These are phyloP conservation scores for Fimicolochytrium jonesii DNA, from an alignment of 192 early-diverging fungal genomes.

Conservation along the genomic window DNA sequence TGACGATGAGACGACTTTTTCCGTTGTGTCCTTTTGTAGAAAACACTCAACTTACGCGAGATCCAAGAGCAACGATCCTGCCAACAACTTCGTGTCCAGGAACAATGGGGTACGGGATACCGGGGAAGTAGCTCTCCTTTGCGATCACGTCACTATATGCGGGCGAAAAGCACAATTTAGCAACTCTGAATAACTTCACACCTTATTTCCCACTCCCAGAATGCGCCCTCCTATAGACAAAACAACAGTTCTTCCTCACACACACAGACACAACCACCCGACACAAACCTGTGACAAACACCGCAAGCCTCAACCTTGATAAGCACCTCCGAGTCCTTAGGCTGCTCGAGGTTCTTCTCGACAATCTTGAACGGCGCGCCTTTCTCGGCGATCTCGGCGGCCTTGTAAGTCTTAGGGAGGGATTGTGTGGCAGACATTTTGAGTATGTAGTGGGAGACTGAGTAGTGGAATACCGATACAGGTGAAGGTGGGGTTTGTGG, in stretches of 20 bases:
- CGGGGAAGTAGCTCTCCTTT: conserved; percentile 23
- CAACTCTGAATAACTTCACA: too few species aligned
- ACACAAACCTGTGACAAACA: conserved; percentile 33
- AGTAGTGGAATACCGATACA: too few species aligned
- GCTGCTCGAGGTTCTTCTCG: neutral
- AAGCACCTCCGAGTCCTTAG: neutral
- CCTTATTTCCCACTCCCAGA: too few species aligned
- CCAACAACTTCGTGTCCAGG: conserved; percentile 72
- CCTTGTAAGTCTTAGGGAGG: conserved; percentile 8
- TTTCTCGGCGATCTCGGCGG: neutral
- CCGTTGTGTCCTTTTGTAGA: too few species aligned
- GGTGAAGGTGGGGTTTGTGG: too few species aligned
- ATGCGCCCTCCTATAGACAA: too few species aligned
- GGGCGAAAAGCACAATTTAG: neutral
- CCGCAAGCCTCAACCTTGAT: conserved; percentile 32
- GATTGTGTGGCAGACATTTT: neutral
- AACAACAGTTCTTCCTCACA: too few species aligned
- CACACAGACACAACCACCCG: too few species aligned
- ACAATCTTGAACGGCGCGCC: conserved; percentile 5
- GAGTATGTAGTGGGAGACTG: too few species aligned
- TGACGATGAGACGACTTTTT: too few species aligned
- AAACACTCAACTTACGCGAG: too few species aligned
- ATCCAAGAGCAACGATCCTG: conserved; percentile 49
- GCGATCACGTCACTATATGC: neutral
- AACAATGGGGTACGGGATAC: conserved; percentile 38